Evolutionary conservation across 768 basidiomycete species (phyloP).

Genomic region (Megacollybia marginata): DNA sequence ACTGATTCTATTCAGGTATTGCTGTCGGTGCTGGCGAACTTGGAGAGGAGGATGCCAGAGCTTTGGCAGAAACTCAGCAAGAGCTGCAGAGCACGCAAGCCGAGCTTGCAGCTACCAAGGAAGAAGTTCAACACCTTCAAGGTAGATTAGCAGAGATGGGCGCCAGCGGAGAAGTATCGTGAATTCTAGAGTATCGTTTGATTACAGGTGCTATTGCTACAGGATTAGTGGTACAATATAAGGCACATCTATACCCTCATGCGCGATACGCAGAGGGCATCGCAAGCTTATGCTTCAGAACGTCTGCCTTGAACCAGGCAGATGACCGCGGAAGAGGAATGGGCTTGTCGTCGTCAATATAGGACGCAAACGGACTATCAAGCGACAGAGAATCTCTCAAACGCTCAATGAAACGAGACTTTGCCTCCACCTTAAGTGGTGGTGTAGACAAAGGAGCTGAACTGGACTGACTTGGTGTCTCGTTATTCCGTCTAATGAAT

Average conservation of each 20-base stretch:
- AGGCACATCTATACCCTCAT: not conserved
- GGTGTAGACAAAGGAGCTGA: constrained; percentile 20
- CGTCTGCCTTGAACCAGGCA: constrained; percentile 47
- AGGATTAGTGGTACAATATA: not conserved
- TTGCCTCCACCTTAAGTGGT: constrained; percentile 23
- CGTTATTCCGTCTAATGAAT: constrained; percentile 27
- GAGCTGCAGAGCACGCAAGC: constrained; percentile 37
- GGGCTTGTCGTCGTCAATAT: constrained; percentile 45
- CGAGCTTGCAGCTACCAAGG: constrained; percentile 36
- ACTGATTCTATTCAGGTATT: constrained; percentile 39
- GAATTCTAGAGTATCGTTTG: no score
- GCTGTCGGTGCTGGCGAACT: constrained; percentile 71
- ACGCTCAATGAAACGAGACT: constrained; percentile 35
- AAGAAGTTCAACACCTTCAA: constrained; percentile 50
- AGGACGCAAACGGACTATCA: constrained; percentile 31
- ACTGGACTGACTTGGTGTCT: constrained; percentile 7
- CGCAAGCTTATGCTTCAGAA: not conserved
- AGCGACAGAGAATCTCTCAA: constrained; percentile 27
- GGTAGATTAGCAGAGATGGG: constrained; percentile 19
- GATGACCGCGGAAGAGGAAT: constrained; percentile 45
- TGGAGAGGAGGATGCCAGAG: constrained; percentile 44
- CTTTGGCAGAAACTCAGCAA: constrained; percentile 39
- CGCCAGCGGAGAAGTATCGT: no score
- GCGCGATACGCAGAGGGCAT: not conserved
- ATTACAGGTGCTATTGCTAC: constrained; percentile 1